Base-by-base conservation (phyloP, 805 yeast species). In the Pichia membranifaciens region DNA sequence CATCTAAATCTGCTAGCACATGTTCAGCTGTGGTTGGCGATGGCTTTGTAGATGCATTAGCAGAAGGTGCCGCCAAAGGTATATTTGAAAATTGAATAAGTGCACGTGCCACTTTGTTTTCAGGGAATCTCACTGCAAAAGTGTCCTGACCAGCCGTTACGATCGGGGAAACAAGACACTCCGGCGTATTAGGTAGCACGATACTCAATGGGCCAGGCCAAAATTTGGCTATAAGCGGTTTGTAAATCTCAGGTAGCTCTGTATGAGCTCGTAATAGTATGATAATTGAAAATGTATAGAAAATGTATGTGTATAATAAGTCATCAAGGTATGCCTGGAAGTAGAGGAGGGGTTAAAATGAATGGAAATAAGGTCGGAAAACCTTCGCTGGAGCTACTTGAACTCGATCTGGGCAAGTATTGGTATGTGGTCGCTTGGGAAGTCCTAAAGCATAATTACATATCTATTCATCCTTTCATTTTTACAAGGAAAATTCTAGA, bases 151-250 rank as follows among this genome's bases (percentile, higher is more conserved):
- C 82, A 0, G 91, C 93, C 0, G 99, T 91, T 20, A 93, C 95
- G 16, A 78, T 69, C 31, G 72, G 69, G 2, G 96, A 88, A 2
- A 91, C 69, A 1, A 78, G 78, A 6, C 75, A 68, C 3, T 59
- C 57, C 5, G 51, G 54, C 23, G 69, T 66, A 5, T 78, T 71
- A 0, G 96, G 96, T 18, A 93, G 67, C 43, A 93, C 64, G 29
- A 93, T 87, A 0, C 96, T 89, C 47, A 93, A 68, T 0, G 99
- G 98, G 0, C 99, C 99, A 0, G 99, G 99, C 98, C 98, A 93
- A 57, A 86, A 84, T 52, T 73, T 73, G 2, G 73, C 72, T 10
- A 90, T 70, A 37, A 93, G 70, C 0, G 79, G 75, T 29, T 69
- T 65, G 61, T 93, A 93, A 0, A 82, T 73, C 1, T 68, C 67